These are phyloP conservation scores for Colletotrichum tabaci DNA, from an alignment of 2,329 filamentous ascomycete genomes.

Conservation along the genomic window DNA sequence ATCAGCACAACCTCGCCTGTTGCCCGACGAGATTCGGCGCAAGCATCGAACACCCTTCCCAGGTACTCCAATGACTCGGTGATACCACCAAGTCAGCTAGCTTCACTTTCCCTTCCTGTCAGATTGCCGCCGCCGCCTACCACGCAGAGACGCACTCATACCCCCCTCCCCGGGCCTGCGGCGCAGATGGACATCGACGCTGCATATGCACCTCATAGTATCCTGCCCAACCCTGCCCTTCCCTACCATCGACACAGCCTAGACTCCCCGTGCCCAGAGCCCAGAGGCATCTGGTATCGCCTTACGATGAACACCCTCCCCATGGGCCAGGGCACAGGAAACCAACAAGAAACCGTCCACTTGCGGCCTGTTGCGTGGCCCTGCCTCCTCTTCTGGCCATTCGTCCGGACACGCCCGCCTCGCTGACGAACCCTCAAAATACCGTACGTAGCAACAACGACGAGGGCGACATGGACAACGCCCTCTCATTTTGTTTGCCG, in stretches of 20 bases:
- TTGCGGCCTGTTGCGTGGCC: conserved; percentile 17
- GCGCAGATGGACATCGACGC: conserved; percentile 13
- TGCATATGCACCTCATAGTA: conserved; percentile 27
- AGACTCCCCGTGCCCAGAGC: background rate
- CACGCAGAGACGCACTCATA: conserved; percentile 2
- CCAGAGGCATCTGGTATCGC: conserved; percentile 1
- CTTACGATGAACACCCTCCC: background rate
- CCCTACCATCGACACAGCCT: conserved; percentile 8
- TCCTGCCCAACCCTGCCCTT: background rate
- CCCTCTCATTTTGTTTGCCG: background rate
- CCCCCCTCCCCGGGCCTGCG: background rate
- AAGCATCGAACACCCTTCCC: conserved; percentile 19
- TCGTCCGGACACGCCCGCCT: background rate
- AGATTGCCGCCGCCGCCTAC: conserved; percentile 32
- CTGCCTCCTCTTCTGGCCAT: background rate
- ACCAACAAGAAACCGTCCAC: conserved; percentile 10
- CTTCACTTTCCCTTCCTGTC: conserved; percentile 9
- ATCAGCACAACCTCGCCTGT: background rate
- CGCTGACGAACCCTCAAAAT: conserved; percentile 8
- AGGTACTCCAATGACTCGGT: conserved; percentile 19
- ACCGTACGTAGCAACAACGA: background rate
- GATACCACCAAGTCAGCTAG: conserved; percentile 30
- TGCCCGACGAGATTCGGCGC: conserved; percentile 36
- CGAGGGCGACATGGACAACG: background rate
- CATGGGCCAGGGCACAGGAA: background rate